Evolutionary conservation across 108 stramenopile species (phyloP).

Genomic region (Nitzschia inconspicua): DNA sequence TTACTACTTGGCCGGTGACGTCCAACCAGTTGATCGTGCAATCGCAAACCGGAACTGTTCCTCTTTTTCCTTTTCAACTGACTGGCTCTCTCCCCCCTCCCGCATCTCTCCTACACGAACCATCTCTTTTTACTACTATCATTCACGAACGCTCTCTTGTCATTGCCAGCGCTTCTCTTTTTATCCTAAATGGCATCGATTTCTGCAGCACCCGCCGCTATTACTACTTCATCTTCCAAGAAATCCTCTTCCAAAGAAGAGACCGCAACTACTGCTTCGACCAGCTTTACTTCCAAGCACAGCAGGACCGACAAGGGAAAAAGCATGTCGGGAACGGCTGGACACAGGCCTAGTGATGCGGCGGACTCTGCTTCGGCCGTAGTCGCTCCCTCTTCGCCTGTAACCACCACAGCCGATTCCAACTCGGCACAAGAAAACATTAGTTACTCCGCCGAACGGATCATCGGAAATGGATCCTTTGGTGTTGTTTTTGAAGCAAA

Average conservation of each 20-base stretch:
- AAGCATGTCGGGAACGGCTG: neutral
- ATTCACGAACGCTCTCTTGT: no score
- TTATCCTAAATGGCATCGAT: constrained; percentile 16
- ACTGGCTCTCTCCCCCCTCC: no score
- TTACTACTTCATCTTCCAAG: constrained; percentile 1
- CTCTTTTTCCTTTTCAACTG: no score
- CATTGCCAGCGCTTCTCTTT: no score
- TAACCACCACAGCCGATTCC: neutral
- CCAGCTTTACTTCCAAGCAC: neutral
- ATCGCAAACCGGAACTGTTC: no score
- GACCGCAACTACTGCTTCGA: neutral
- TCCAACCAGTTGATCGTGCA: no score
- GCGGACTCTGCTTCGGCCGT: neutral
- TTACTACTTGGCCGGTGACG: no score
- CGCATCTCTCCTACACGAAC: no score
- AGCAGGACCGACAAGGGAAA: neutral
- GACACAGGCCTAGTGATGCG: neutral
- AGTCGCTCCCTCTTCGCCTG: neutral
- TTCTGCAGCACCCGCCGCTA: constrained; percentile 8
- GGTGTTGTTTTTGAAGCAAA: constrained; percentile 97
- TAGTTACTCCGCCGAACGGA: constrained; percentile 93
- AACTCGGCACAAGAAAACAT: constrained; percentile 60
- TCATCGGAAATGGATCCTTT: constrained; percentile 98
- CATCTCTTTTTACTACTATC: no score
- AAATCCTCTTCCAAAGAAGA: constrained; percentile 5